These are phyloP conservation scores for Emiliania huxleyi DNA, from an alignment of 78 protist genomes.

Conservation along the genomic window DNA sequence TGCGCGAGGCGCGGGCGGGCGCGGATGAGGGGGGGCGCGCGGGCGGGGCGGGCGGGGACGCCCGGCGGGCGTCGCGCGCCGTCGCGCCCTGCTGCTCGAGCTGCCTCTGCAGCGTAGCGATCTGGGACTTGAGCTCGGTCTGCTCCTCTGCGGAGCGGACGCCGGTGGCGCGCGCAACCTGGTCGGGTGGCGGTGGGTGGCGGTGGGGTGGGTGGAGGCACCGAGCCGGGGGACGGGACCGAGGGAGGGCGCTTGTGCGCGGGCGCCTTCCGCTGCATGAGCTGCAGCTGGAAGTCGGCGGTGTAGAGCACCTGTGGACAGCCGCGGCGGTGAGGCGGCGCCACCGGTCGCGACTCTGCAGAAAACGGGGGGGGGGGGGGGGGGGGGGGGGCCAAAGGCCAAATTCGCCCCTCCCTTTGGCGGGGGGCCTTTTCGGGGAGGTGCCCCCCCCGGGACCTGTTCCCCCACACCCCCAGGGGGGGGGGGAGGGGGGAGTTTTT, in stretches of 20 bases:
- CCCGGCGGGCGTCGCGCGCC: too few species aligned
- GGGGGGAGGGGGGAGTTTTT: too few species aligned
- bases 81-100: background rate
- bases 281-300: slow-evolving; percentile 77
- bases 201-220: background rate
- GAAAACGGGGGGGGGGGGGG: too few species aligned
- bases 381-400: too few species aligned
- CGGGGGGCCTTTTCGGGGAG: slow-evolving; percentile 65
- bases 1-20: too few species aligned
- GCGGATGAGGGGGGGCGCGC: too few species aligned
- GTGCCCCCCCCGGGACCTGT: background rate
- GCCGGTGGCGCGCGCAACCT: slow-evolving; percentile 55
- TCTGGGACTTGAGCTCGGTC: slow-evolving; percentile 45
- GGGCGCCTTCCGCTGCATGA: slow-evolving; percentile 78
- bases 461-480: slow-evolving; percentile 27
- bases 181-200: too few species aligned
- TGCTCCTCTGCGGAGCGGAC: slow-evolving; percentile 50
- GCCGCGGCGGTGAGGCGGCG: too few species aligned
- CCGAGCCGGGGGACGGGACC: background rate
- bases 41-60: too few species aligned
- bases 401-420: slow-evolving; percentile 59
- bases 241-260: too few species aligned
- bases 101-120: slow-evolving; percentile 30
- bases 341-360: too few species aligned
- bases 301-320: slow-evolving; percentile 78